Conservation (phyloP, 805 yeast species). For the Candida peoriensis region DNA sequence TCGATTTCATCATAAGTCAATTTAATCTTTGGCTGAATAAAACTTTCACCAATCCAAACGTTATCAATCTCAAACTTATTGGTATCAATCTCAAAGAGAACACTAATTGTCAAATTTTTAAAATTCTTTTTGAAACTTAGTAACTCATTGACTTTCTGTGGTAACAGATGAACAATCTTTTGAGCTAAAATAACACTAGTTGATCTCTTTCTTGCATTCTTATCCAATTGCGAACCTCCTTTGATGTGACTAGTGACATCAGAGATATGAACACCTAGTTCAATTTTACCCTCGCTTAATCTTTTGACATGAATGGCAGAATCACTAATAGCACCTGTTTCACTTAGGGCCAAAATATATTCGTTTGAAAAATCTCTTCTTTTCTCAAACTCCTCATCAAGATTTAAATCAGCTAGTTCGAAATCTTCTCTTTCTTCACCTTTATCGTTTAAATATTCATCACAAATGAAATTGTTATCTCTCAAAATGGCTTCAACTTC, state of each 20-base stretch:
- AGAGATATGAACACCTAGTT: conserved; percentile 79
- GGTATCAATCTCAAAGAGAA: conserved; percentile 75
- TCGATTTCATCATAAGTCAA: conserved; percentile 55
- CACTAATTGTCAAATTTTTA: conserved; percentile 64
- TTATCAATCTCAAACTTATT: conserved; percentile 66
- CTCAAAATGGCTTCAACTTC: conserved; percentile 87
- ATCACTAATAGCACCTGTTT: conserved; percentile 56
- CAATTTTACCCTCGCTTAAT: conserved; percentile 54
- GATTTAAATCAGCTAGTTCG: conserved; percentile 28
- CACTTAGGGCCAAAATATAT: conserved; percentile 59
- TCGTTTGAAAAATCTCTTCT: conserved; percentile 56
- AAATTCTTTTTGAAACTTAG: conserved; percentile 59
- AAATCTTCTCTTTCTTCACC: conserved; percentile 25
- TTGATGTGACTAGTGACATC: conserved; percentile 72
- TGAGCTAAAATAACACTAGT: conserved; percentile 87
- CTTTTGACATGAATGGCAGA: conserved; percentile 79
- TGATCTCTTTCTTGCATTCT: conserved; percentile 86
- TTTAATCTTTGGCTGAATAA: conserved; percentile 56
- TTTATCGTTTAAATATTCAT: conserved; percentile 57
- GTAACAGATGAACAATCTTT: conserved; percentile 59
- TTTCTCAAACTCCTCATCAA: conserved; percentile 23
- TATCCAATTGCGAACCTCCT: conserved; percentile 73
- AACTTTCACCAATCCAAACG: conserved; percentile 71
- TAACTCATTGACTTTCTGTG: conserved; percentile 54
- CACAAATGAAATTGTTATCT: conserved; percentile 78